phyloP scores from a whole-genome alignment of 2,329 filamentous ascomycete genomes.

The Penicillium sp. region DNA sequence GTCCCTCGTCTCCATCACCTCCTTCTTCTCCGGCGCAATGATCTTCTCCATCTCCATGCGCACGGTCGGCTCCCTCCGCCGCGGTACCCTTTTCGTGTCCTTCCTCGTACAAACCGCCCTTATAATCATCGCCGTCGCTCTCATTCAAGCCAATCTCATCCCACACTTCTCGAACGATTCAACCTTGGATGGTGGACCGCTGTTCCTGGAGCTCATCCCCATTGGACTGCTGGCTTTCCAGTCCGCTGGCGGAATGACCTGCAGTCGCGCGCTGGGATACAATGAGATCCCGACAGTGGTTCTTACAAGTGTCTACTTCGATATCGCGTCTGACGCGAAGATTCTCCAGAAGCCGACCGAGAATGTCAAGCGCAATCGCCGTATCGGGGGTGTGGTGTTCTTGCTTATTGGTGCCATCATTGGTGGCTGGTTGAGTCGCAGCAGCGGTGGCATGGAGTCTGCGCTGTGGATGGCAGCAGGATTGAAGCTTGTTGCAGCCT shows the following conservation, averaged over 20 bases:
- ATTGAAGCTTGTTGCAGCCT: slow-evolving; percentile 39
- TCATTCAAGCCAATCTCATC: slow-evolving; percentile 42
- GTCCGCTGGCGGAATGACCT: slow-evolving; percentile 45
- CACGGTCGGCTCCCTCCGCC: slow-evolving; percentile 33
- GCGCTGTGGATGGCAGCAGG: slow-evolving; percentile 46
- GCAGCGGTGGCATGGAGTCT: slow-evolving; percentile 43
- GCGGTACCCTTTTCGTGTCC: slow-evolving; percentile 41
- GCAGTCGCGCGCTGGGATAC: slow-evolving; percentile 42
- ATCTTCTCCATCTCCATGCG: slow-evolving; percentile 42
- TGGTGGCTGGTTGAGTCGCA: slow-evolving; percentile 46
- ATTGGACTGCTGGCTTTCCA: slow-evolving; percentile 47
- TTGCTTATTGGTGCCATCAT: slow-evolving; percentile 43
- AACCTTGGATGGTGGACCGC: slow-evolving; percentile 23
- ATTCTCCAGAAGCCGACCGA: slow-evolving; percentile 33
- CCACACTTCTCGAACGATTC: slow-evolving; percentile 28
- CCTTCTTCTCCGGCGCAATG: slow-evolving; percentile 45
- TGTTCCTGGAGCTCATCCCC: slow-evolving; percentile 44
- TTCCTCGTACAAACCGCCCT: slow-evolving; percentile 42
- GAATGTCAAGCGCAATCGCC: slow-evolving; percentile 42
- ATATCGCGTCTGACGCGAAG: slow-evolving; percentile 45
- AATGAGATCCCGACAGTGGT: slow-evolving; percentile 50
- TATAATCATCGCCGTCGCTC: slow-evolving; percentile 41
- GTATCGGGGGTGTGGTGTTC: slow-evolving; percentile 38
- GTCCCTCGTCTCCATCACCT: slow-evolving; percentile 43
- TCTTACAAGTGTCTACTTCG: slow-evolving; percentile 48